Conservation (phyloP, 768 basidiomycete species). For the Lyophyllum shimeji region DNA sequence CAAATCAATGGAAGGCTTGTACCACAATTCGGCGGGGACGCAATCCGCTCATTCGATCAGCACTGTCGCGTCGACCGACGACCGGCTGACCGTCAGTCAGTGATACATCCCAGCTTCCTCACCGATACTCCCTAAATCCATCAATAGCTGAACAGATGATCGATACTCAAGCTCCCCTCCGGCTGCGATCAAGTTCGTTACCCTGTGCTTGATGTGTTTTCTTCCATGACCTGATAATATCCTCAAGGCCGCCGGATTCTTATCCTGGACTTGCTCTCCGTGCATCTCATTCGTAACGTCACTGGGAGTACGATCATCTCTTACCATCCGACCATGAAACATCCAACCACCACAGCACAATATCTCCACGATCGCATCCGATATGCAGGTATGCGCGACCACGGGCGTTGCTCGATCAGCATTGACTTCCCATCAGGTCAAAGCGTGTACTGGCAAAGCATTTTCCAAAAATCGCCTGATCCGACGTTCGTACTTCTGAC, state of each 20-base stretch:
- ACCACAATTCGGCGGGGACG: conserved; percentile 1
- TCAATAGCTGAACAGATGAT: conserved; percentile 29
- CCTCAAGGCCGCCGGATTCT: conserved; percentile 30
- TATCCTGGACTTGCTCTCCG: conserved; percentile 45
- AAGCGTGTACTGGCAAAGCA: conserved; percentile 27
- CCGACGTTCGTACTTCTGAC: conserved; percentile 26
- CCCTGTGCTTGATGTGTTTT: neutral
- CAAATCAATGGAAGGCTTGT: conserved; percentile 35
- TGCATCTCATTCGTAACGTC: conserved; percentile 45
- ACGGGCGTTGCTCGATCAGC: neutral
- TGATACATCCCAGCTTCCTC: neutral
- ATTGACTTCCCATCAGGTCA: conserved; percentile 12
- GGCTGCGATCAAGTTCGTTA: conserved; percentile 29
- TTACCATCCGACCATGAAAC: conserved; percentile 40
- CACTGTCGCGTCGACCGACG: conserved; percentile 13
- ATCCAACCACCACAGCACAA: conserved; percentile 39
- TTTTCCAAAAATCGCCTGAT: conserved; percentile 21
- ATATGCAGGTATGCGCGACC: conserved; percentile 37
- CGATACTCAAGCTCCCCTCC: conserved; percentile 40
- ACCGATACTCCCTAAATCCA: neutral
- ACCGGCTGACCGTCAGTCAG: conserved; percentile 16
- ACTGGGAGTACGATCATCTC: conserved; percentile 50
- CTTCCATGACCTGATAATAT: neutral
- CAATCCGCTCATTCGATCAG: conserved; percentile 5
- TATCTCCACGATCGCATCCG: conserved; percentile 48